These are phyloP conservation scores for Backusella circina DNA, from an alignment of 192 early-diverging fungal species.

Conservation along the genomic window DNA sequence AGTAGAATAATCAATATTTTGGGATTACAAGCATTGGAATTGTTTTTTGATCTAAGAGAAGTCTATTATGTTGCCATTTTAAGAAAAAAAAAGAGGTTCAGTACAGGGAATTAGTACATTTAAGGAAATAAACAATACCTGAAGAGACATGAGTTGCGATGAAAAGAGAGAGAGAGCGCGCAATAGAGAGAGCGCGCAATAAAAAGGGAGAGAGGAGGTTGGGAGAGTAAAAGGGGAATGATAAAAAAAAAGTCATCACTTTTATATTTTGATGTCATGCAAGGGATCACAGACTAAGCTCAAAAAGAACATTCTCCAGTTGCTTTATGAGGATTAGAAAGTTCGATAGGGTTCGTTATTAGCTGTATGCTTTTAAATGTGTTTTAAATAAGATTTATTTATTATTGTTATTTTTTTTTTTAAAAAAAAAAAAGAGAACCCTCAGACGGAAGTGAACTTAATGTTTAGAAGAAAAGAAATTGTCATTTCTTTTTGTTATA, in stretches of 20 bases:
- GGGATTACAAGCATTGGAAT: neutral
- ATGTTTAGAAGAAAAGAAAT: too few species aligned
- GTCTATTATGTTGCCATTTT: neutral
- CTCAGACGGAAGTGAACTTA: too few species aligned
- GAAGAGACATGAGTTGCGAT: neutral
- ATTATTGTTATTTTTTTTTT: too few species aligned
- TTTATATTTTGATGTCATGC: neutral
- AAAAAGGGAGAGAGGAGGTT: neutral
- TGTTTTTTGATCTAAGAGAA: neutral
- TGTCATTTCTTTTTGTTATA: too few species aligned
- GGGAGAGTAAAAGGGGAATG: neutral
- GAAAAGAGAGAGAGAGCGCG: neutral
- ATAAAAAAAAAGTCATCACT: neutral
- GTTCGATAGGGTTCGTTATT: neutral
- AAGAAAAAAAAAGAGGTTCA: neutral
- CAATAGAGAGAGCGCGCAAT: neutral
- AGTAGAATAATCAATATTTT: neutral
- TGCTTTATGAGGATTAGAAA: neutral
- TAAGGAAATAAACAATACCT: neutral
- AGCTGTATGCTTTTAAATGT: neutral
- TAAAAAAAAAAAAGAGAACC: too few species aligned
- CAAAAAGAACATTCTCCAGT: neutral
- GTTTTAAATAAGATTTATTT: too few species aligned
- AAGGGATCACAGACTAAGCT: neutral
- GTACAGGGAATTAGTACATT: neutral